Evolutionary conservation across 2,329 filamentous ascomycete genomes (phyloP).

Genomic region (Thielaviopsis musarum): DNA sequence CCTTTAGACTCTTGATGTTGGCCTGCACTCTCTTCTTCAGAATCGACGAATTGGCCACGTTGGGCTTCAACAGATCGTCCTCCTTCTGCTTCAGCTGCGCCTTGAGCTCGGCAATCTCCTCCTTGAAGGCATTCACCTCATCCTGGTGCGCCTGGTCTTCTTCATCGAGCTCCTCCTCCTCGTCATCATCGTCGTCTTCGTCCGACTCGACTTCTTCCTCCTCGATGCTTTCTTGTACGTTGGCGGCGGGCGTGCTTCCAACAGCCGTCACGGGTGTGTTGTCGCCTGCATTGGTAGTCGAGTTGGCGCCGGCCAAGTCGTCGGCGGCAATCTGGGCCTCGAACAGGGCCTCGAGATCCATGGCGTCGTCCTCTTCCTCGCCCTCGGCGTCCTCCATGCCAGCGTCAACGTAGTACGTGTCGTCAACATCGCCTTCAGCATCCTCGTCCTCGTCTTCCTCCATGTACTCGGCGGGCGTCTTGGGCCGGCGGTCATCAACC

Average conservation of each 20-base stretch:
- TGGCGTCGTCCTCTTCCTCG: conserved; percentile 39
- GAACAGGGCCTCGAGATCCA: conserved; percentile 38
- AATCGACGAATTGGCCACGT: conserved; percentile 27
- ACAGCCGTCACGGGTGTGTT: conserved; percentile 29
- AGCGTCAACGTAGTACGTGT: conserved; percentile 28
- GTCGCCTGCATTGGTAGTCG: conserved; percentile 26
- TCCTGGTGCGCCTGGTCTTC: conserved; percentile 33
- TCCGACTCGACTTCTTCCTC: conserved; percentile 29
- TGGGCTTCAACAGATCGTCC: conserved; percentile 23
- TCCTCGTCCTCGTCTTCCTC: conserved; percentile 25
- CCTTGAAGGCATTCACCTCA: conserved; percentile 36
- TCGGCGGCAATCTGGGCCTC: conserved; percentile 31
- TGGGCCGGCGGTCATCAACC: conserved; percentile 33
- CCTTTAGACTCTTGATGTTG: conserved; percentile 31
- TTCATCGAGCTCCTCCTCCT: conserved; percentile 37
- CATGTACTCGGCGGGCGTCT: conserved; percentile 13
- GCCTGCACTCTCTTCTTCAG: conserved; percentile 32
- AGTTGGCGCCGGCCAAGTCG: conserved; percentile 24
- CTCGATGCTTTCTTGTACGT: conserved; percentile 28
- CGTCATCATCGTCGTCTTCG: conserved; percentile 32
- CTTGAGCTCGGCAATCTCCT: conserved; percentile 36
- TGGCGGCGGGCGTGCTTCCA: conserved; percentile 27
- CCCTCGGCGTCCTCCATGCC: conserved; percentile 43
- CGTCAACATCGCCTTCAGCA: conserved; percentile 30
- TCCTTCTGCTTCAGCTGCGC: conserved; percentile 31